phyloP scores from a whole-genome alignment of 192 early-diverging fungal genomes.

The Coemansia guatemalensis region DNA sequence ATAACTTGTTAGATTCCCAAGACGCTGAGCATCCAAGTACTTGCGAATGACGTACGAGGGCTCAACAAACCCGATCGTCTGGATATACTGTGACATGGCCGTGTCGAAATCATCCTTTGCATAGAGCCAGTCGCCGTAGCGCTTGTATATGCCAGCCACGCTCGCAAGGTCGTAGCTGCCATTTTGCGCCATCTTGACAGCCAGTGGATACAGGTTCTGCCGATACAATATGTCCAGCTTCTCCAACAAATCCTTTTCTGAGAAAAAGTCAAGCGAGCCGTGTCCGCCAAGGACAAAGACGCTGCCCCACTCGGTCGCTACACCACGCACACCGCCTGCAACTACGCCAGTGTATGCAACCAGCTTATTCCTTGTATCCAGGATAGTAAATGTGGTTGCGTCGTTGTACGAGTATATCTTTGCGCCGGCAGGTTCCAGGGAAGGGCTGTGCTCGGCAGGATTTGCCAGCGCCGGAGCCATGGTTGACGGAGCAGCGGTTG shows the following conservation, averaged over 20 bases:
- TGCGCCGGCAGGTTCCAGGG: conserved; percentile 46
- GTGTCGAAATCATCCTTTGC: conserved; percentile 82
- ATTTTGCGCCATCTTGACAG: conserved; percentile 82
- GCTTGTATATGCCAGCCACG: conserved; percentile 89
- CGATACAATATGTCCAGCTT: conserved; percentile 88
- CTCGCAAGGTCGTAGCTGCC: conserved; percentile 79
- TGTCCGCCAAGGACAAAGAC: conserved; percentile 77
- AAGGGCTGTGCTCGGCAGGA: conserved; percentile 61
- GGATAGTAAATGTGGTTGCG: conserved; percentile 60
- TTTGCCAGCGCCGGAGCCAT: conserved; percentile 22
- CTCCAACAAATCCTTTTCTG: conserved; percentile 84
- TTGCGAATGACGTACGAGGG: conserved; percentile 97
- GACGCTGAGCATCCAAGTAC: conserved; percentile 92
- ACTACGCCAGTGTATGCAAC: conserved; percentile 85
- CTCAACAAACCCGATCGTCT: conserved; percentile 90
- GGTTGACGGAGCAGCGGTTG: conserved; percentile 31
- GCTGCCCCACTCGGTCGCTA: conserved; percentile 87
- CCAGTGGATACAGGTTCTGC: conserved; percentile 86
- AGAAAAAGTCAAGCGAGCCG: conserved; percentile 57
- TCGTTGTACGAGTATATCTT: conserved; percentile 49
- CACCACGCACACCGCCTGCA: conserved; percentile 63
- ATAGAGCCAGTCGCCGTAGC: conserved; percentile 95
- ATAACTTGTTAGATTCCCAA: conserved; percentile 85
- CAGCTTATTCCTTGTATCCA: conserved; percentile 91
- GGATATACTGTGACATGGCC: conserved; percentile 89